A percentile compares a stretch with the other conserved stretches of the same genome.
Conservation (phyloP, 2,329 filamentous ascomycete species). For the Pseudohalonectria lignicola region DNA sequence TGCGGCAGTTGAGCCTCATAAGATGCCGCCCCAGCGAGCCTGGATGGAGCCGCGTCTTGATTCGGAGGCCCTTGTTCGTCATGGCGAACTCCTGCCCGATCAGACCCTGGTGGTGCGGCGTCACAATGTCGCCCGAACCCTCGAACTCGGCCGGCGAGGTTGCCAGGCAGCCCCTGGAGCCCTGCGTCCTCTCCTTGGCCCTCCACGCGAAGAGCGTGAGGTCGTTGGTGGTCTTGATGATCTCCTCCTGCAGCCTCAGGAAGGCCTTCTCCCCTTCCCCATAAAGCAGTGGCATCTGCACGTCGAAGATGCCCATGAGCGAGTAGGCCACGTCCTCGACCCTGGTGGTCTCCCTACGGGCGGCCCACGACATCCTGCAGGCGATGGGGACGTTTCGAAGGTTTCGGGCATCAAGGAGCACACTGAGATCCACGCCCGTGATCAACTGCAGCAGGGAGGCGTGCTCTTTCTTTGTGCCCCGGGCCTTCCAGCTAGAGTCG, state of each 20-base stretch:
- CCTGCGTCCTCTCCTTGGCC: not conserved
- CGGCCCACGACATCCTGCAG: constrained; percentile 1
- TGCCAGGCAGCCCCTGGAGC: not conserved
- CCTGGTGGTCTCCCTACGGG: constrained; percentile 1
- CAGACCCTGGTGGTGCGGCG: not conserved
- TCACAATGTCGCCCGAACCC: not conserved
- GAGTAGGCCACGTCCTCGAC: constrained; percentile 1
- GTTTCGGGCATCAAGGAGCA: not conserved
- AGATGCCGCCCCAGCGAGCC: not conserved
- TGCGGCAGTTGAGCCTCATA: not conserved
- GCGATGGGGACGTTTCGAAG: not conserved
- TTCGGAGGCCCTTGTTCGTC: not conserved
- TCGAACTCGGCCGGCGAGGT: not conserved
- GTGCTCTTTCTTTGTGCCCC: constrained; percentile 6
- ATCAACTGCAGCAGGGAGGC: constrained; percentile 2
- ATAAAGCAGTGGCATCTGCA: constrained; percentile 3
- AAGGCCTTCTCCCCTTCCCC: constrained; percentile 3
- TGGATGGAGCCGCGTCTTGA: not conserved
- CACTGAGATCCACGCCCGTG: constrained; percentile 6
- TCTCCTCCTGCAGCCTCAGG: not conserved
- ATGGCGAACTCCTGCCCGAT: not conserved
- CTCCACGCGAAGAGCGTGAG: not conserved
- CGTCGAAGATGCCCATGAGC: constrained; percentile 3
- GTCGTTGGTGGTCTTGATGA: not conserved
- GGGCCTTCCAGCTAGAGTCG: constrained; percentile 6